Conservation (phyloP, 2,329 filamentous ascomycete species). For the Trichoderma hamatum region DNA sequence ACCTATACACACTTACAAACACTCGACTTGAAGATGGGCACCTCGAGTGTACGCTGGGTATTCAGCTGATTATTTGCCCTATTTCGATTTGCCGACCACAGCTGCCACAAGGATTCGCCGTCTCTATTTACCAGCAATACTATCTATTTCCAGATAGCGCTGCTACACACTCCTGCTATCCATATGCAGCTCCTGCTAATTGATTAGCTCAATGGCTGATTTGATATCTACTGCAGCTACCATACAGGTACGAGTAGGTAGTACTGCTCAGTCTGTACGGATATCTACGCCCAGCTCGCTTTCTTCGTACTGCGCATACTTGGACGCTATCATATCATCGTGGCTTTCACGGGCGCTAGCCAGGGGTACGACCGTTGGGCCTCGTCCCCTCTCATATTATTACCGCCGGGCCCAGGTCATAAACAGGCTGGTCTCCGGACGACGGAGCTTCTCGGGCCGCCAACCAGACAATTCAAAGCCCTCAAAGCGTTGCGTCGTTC, state of each 20-base stretch:
- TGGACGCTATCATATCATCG: conserved; percentile 1
- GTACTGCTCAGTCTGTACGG: conserved; percentile 2
- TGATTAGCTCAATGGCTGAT: conserved; percentile 11
- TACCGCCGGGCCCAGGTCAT: conserved; percentile 18
- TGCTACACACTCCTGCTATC: background rate
- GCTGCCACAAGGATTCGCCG: background rate
- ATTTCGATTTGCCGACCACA: background rate
- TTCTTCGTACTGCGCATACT: background rate
- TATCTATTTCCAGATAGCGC: background rate
- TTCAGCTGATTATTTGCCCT: background rate
- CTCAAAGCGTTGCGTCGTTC: background rate
- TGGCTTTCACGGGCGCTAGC: conserved; percentile 14
- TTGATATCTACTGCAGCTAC: background rate
- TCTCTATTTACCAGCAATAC: background rate
- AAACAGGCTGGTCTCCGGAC: conserved; percentile 18
- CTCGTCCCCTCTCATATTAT: conserved; percentile 7
- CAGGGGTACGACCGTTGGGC: conserved; percentile 4
- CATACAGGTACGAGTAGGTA: background rate
- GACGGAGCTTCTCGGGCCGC: conserved; percentile 19
- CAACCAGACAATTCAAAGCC: background rate
- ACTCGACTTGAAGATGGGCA: background rate
- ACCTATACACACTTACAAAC: background rate
- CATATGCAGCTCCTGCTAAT: background rate
- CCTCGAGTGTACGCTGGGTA: background rate
- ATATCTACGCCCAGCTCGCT: conserved; percentile 4